Conservation (phyloP, 1,284 basidiomycete genomes). For the Boletus nobilissimus region DNA sequence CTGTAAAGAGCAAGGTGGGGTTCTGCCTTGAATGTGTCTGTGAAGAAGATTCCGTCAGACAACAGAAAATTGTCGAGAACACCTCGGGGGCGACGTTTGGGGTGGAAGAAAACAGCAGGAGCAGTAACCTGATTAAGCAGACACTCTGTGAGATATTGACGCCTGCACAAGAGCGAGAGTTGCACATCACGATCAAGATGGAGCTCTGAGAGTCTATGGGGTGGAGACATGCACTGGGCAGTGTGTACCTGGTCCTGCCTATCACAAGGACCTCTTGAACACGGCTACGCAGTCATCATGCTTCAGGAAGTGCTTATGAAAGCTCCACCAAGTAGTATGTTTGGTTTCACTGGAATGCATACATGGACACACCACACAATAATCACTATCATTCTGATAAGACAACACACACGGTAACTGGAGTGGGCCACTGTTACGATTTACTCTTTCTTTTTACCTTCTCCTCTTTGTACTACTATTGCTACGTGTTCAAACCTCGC, state of each 20-base stretch:
- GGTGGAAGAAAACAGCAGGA: slow-evolving; percentile 24
- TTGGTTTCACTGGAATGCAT: too few relatives aligned
- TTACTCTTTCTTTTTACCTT: too few relatives aligned
- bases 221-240: slow-evolving; percentile 30
- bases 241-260: slow-evolving; percentile 26
- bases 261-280: slow-evolving; percentile 11
- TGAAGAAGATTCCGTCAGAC: slow-evolving; percentile 23
- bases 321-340: too few relatives aligned
- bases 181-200: slow-evolving; percentile 41
- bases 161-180: slow-evolving; percentile 43
- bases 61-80: slow-evolving; percentile 34
- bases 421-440: too few relatives aligned
- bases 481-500: too few relatives aligned
- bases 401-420: too few relatives aligned
- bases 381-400: too few relatives aligned
- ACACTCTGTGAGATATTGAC: slow-evolving; percentile 34
- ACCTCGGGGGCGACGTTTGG: slow-evolving; percentile 7
- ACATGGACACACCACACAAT: too few relatives aligned
- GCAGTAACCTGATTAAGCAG: not conserved
- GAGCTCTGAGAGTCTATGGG: slow-evolving; percentile 39
- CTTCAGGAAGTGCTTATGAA: too few relatives aligned
- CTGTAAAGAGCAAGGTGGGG: slow-evolving; percentile 43
- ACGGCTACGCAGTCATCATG: too few relatives aligned
- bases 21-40: slow-evolving; percentile 17
- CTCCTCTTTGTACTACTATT: too few relatives aligned